Percentiles rank a stretch among this genome's conserved stretches.
phyloP scores from a whole-genome alignment of 2,329 filamentous ascomycete genomes.

The Aschersonia sp. region DNA sequence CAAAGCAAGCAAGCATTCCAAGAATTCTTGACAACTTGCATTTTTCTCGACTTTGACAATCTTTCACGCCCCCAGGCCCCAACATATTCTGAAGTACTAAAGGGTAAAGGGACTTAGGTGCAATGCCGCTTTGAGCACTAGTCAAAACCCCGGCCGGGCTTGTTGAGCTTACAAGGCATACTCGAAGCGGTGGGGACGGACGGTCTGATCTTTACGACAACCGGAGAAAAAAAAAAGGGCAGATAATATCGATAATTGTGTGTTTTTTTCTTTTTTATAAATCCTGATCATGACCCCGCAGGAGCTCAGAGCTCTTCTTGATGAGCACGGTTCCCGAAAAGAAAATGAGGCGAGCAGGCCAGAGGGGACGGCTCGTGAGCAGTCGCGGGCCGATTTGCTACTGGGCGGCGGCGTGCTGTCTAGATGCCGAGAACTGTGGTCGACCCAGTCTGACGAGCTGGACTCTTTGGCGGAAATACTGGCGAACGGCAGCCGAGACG shows the following conservation, averaged over 20 bases:
- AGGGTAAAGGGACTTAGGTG: too few species aligned
- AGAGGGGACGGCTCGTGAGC: constrained; percentile 3
- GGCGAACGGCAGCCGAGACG: constrained; percentile 39
- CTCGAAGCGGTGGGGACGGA: not conserved
- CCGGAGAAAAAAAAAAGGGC: not conserved
- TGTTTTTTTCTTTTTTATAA: too few species aligned
- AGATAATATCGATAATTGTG: not conserved
- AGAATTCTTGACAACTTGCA: too few species aligned
- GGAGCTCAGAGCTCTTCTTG: constrained; percentile 22
- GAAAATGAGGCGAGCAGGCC: not conserved
- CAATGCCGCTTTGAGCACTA: too few species aligned
- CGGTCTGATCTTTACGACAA: too few species aligned
- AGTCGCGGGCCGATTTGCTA: too few species aligned
- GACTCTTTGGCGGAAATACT: constrained; percentile 34
- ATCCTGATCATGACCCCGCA: constrained; percentile 16
- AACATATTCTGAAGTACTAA: too few species aligned
- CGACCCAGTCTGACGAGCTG: constrained; percentile 24
- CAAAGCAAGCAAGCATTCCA: too few species aligned
- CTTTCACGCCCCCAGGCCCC: too few species aligned
- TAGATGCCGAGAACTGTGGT: constrained; percentile 24
- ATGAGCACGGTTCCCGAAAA: constrained; percentile 1
- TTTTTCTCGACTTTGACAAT: too few species aligned
- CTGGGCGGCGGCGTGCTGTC: constrained; percentile 14
- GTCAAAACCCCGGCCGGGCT: too few species aligned
- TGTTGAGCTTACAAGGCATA: not conserved